Evolutionary conservation across 257 asterid species (phyloP).

Genomic region (Datura wrightii): DNA sequence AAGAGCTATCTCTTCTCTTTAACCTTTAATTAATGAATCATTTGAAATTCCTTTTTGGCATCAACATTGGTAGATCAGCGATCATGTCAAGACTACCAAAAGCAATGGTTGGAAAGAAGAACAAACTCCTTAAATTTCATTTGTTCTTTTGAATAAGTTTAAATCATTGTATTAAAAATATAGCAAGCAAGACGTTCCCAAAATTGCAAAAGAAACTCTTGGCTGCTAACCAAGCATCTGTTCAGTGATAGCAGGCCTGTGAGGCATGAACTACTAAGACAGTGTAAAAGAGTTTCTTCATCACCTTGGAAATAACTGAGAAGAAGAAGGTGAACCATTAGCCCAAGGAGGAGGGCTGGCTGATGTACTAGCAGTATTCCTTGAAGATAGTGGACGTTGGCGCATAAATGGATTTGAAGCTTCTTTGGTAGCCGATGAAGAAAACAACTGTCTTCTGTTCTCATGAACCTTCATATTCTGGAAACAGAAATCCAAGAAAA

Average conservation of each 20-base stretch:
- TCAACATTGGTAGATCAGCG: not conserved
- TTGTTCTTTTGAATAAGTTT: constrained; percentile 18
- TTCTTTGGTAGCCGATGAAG: constrained; percentile 69
- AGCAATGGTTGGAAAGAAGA: not conserved
- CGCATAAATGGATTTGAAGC: constrained; percentile 84
- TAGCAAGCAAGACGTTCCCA: not conserved
- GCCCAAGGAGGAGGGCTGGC: constrained; percentile 88
- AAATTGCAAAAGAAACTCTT: not conserved
- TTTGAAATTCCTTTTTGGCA: constrained; percentile 9
- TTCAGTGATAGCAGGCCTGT: not conserved
- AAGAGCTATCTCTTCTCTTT: not conserved
- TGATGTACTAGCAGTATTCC: constrained; percentile 55
- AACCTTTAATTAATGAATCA: constrained; percentile 21
- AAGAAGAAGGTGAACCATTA: constrained; percentile 56
- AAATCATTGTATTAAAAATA: not conserved
- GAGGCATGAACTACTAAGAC: not conserved
- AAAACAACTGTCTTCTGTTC: constrained; percentile 76
- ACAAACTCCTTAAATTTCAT: not conserved
- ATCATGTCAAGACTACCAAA: constrained; percentile 24
- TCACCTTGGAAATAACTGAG: constrained; percentile 67
- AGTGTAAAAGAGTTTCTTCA: constrained; percentile 8
- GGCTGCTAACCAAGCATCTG: not conserved
- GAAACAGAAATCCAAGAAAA: constrained; percentile 22
- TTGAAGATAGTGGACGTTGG: constrained; percentile 85
- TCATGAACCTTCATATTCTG: constrained; percentile 93